phyloP scores from a whole-genome alignment of 176 grass and related monocot species.

The Thinopyrum elongatum region DNA sequence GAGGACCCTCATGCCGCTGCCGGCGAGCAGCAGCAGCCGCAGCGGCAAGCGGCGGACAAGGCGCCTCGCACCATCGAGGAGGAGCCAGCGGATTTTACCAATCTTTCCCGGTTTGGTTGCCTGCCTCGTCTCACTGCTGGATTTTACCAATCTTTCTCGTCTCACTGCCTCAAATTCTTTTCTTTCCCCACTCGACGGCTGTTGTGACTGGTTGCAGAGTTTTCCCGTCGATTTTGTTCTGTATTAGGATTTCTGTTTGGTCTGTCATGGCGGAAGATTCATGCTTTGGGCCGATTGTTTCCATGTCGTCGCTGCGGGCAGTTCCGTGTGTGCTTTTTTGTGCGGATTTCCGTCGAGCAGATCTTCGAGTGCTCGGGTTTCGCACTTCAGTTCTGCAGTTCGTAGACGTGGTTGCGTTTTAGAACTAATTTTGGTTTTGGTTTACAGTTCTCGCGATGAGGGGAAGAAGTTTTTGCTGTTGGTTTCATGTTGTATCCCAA shows the following conservation, averaged over 20 bases:
- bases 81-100: too few species aligned
- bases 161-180: slow-evolving; percentile 9
- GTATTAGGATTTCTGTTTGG: neutral
- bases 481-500: neutral
- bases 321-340: neutral
- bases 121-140: neutral
- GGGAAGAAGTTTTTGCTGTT: neutral
- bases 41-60: too few species aligned
- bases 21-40: too few species aligned
- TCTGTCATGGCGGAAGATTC: neutral
- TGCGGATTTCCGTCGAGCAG: neutral
- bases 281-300: neutral
- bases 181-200: neutral
- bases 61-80: too few species aligned
- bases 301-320: neutral
- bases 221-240: neutral
- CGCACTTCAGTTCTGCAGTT: neutral
- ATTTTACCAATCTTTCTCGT: neutral
- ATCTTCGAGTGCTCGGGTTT: too few species aligned
- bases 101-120: neutral
- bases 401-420: neutral
- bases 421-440: neutral
- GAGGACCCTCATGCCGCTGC: too few species aligned
- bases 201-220: neutral
- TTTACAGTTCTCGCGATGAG: slow-evolving; percentile 5